phyloP scores from a whole-genome alignment of 2,329 filamentous ascomycete genomes.

The Raffaelea ambrosiae region DNA sequence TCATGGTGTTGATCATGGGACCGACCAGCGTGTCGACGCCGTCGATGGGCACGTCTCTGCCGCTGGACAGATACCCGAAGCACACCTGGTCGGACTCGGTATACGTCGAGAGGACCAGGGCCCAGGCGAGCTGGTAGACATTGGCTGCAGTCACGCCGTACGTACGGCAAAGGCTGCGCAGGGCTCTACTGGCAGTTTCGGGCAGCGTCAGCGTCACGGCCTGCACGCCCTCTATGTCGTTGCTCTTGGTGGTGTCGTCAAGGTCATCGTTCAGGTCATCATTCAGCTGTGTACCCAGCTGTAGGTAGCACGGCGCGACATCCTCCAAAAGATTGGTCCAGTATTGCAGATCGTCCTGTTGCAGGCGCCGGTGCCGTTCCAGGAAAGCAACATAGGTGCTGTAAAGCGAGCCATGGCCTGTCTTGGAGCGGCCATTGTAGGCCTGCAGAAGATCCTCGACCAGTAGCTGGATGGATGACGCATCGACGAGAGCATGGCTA shows the following conservation, averaged over 20 bases:
- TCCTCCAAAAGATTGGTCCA: neutral
- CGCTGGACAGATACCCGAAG: slow-evolving; percentile 21
- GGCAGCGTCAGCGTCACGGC: neutral
- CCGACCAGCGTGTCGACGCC: slow-evolving; percentile 19
- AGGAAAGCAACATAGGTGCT: neutral
- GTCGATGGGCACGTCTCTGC: slow-evolving; percentile 17
- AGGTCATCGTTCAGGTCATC: neutral
- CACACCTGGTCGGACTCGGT: no score
- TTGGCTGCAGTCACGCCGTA: no score
- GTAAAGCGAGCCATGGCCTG: neutral
- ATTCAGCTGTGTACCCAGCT: neutral
- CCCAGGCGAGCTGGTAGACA: no score
- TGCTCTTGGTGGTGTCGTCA: neutral
- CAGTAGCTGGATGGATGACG: neutral
- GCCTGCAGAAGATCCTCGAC: neutral
- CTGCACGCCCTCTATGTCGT: neutral
- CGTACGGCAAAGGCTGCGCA: neutral
- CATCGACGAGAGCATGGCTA: neutral
- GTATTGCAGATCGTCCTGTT: neutral
- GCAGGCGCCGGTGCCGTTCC: neutral
- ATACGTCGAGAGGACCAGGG: no score
- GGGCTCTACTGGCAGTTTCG: neutral
- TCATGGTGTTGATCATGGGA: slow-evolving; percentile 19
- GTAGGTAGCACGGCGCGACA: neutral
- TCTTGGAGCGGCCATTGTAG: neutral